Evolutionary conservation across 306 rosid genomes (phyloP).

Genomic region (Vigna reflexopilosa): DNA sequence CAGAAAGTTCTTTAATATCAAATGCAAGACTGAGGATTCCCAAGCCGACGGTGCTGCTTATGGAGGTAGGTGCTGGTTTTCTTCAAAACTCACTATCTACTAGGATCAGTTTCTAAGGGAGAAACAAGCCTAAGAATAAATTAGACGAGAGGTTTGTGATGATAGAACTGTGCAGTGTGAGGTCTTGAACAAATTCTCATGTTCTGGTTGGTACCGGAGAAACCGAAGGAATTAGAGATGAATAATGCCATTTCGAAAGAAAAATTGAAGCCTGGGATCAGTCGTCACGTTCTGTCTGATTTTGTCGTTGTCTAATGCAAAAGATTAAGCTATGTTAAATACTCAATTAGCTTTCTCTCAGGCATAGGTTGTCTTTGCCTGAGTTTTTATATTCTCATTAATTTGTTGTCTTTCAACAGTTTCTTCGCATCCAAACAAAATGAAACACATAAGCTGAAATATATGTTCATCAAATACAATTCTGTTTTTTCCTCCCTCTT

Average conservation of each 20-base stretch:
- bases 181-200: conserved; percentile 22
- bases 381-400: conserved; percentile 18
- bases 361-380: conserved; percentile 10
- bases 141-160: conserved; percentile 14
- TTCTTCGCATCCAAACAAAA: conserved; percentile 51
- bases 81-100: conserved; percentile 32
- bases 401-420: conserved; percentile 15
- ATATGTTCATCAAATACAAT: conserved; percentile 8
- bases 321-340: conserved; percentile 8
- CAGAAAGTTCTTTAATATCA: conserved; percentile 94
- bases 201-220: conserved; percentile 30
- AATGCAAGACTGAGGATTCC: conserved; percentile 81
- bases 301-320: conserved; percentile 17
- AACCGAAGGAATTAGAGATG: conserved; percentile 13
- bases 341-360: conserved; percentile 27
- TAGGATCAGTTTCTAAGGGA: conserved; percentile 37
- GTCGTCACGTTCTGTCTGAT: conserved; percentile 42
- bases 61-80: conserved; percentile 69
- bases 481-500: neutral
- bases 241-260: neutral
- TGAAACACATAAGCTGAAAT: conserved; percentile 16
- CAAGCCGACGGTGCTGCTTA: conserved; percentile 70
- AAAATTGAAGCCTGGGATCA: conserved; percentile 35
- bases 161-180: conserved; percentile 22
- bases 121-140: conserved; percentile 29